Evolutionary conservation across 352 stramenopile species (phyloP), one percentile per base, ranked within the genome.

Genomic region (Phytophthora meadii): DNA sequence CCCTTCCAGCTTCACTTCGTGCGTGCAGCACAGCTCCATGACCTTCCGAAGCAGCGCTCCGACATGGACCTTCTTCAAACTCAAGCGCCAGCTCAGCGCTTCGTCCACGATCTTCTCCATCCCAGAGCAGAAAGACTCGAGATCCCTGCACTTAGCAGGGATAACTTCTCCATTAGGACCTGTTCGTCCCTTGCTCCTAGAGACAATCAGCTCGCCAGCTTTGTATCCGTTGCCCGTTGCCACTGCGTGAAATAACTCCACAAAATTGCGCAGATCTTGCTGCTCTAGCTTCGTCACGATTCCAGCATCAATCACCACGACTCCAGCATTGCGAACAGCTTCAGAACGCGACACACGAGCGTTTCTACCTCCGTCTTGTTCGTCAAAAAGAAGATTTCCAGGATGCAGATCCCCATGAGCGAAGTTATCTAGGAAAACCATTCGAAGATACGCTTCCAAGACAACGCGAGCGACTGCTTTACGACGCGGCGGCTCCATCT

Each of bases 371-470:
- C 28, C 9, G 7, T 36, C 17, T 66, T 76, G 68, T 50, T 77
- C 42, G 27, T 89, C 77, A 69, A 94, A 91, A 24, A 98, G 75
- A 54, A 98, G 72, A 63, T 98, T 98, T 34, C 94, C 94, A 44
- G 92, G 92, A 65, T 98, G 94, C n/a, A 98, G 65, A 68, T 98
- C 93, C 36, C 89, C 88, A 52, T 98, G 92, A 11, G 94, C 87
- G 73, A 98, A 99, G 60, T 98, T 98, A 70, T 99, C 90, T 8
- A 97, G 74, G 47, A 99, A 98, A 0, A 98, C 92, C 97, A 99
- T 99, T 39, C 92, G 88, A 12, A 97, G 66, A 62, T 95, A 97
- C 8, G 87, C 77, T 64, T 96, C 85, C 2, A 97, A 72, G n/a
- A 94, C 86, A 17, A 96, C 77, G 1, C 72, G 82, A 8, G 86